phyloP scores from a whole-genome alignment of 345 rosid species.

The Gossypium longicalyx region DNA sequence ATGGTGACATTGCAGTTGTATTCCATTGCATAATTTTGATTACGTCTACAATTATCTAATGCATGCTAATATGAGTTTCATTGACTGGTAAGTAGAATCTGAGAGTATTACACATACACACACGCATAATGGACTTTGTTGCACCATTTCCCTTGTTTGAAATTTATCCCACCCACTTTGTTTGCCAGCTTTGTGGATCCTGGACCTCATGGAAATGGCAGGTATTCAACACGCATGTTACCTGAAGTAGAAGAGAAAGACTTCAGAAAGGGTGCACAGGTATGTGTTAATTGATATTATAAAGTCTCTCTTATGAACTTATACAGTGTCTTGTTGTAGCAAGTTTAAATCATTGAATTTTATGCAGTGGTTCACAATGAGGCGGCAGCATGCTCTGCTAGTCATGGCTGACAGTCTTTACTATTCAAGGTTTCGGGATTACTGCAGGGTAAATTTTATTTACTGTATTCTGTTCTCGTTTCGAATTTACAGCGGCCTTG shows the following conservation, averaged over 20 bases:
- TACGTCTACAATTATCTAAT: constrained; percentile 81
- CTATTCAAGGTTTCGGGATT: constrained; percentile 81
- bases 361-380: constrained; percentile 98
- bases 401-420: constrained; percentile 87
- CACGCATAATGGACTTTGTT: background rate
- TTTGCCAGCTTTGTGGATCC: constrained; percentile 81
- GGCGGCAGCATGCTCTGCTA: constrained; percentile 92
- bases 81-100: constrained; percentile 65
- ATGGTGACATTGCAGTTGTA: constrained; percentile 61
- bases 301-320: constrained; percentile 9
- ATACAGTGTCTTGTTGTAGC: background rate
- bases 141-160: constrained; percentile 12
- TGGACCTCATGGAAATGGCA: constrained; percentile 97
- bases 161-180: constrained; percentile 7
- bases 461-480: background rate
- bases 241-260: constrained; percentile 87
- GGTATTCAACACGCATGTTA: constrained; percentile 91
- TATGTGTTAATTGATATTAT: constrained; percentile 18
- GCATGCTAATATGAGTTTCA: constrained; percentile 74
- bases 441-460: constrained; percentile 63
- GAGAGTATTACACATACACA: background rate
- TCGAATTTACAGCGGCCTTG: background rate
- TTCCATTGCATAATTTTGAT: constrained; percentile 88
- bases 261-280: constrained; percentile 99
- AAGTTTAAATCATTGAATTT: constrained; percentile 20